A percentile compares a stretch with the other conserved stretches of the same genome.
phyloP scores from a whole-genome alignment of 2,329 filamentous ascomycete genomes.

The Talaromyces sp. region DNA sequence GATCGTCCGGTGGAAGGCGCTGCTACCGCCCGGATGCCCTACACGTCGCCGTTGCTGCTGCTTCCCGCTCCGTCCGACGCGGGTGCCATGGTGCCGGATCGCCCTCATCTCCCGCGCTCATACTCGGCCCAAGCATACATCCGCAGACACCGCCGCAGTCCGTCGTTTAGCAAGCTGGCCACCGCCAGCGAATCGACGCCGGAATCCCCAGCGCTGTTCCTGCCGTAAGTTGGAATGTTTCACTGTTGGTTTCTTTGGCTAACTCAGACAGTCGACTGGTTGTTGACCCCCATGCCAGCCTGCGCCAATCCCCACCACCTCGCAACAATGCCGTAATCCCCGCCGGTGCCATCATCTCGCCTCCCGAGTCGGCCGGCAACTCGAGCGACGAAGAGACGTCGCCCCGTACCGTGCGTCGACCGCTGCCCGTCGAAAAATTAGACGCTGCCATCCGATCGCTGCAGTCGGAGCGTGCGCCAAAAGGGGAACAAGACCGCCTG shows the following conservation, averaged over 20 bases:
- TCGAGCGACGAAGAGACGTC: slow-evolving; percentile 75
- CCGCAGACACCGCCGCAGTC: slow-evolving; percentile 56
- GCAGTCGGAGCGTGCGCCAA: background rate
- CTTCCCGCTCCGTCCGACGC: background rate
- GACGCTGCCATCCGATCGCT: slow-evolving; percentile 71
- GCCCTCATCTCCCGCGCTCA: slow-evolving; percentile 14
- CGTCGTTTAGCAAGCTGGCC: slow-evolving; percentile 40
- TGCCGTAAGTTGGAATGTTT: background rate
- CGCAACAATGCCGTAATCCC: slow-evolving; percentile 72
- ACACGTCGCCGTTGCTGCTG: slow-evolving; percentile 7
- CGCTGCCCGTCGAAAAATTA: slow-evolving; percentile 47
- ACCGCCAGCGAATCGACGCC: background rate
- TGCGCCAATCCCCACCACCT: slow-evolving; percentile 81
- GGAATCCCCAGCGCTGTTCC: background rate
- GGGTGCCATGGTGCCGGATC: background rate
- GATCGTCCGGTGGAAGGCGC: background rate
- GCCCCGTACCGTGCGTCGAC: slow-evolving; percentile 24
- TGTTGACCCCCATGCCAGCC: slow-evolving; percentile 50
- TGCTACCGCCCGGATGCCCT: slow-evolving; percentile 7
- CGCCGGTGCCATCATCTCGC: slow-evolving; percentile 79
- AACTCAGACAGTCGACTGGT: background rate
- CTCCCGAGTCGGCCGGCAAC: slow-evolving; percentile 75
- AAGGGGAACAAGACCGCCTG: slow-evolving; percentile 40
- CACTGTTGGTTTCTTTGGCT: background rate
- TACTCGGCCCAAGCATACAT: slow-evolving; percentile 58